These are phyloP conservation scores for Tylopilus subfusipes DNA, from an alignment of 768 basidiomycete species.

Conservation along the genomic window DNA sequence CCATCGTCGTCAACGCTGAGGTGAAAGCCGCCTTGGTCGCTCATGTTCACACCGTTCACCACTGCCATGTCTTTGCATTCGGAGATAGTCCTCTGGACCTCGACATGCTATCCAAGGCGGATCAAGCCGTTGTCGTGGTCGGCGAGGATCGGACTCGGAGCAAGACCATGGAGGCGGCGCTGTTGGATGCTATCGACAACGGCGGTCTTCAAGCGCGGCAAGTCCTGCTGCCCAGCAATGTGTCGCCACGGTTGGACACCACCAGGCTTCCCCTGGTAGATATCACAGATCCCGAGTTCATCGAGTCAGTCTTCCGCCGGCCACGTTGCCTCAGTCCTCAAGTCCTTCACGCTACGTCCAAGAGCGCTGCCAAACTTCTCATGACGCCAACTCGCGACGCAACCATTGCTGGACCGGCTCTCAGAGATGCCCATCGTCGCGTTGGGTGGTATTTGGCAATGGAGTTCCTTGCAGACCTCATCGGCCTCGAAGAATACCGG, in stretches of 20 bases:
- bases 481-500: constrained; percentile 13
- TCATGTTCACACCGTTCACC: constrained; percentile 13
- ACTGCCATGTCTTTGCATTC: constrained; percentile 8
- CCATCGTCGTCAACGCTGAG: constrained; percentile 12
- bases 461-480: constrained; percentile 16
- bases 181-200: constrained; percentile 13
- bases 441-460: constrained; percentile 16
- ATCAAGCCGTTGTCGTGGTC: constrained; percentile 14
- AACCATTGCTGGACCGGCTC: constrained; percentile 14
- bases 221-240: constrained; percentile 13
- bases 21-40: constrained; percentile 15
- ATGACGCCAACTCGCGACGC: constrained; percentile 14
- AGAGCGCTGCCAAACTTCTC: constrained; percentile 11
- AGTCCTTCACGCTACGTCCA: constrained; percentile 14
- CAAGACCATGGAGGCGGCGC: constrained; percentile 8
- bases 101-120: constrained; percentile 13
- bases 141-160: constrained; percentile 11
- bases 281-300: constrained; percentile 14
- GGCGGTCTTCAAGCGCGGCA: constrained; percentile 13
- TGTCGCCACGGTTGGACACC: constrained; percentile 12
- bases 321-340: constrained; percentile 9
- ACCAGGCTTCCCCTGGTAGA: constrained; percentile 14
- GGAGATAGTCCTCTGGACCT: constrained; percentile 15
- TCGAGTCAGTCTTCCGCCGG: constrained; percentile 11
- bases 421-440: constrained; percentile 16